These are phyloP conservation scores for Phaseolus coccineus DNA, from an alignment of 331 rosid genomes.

Conservation along the genomic window DNA sequence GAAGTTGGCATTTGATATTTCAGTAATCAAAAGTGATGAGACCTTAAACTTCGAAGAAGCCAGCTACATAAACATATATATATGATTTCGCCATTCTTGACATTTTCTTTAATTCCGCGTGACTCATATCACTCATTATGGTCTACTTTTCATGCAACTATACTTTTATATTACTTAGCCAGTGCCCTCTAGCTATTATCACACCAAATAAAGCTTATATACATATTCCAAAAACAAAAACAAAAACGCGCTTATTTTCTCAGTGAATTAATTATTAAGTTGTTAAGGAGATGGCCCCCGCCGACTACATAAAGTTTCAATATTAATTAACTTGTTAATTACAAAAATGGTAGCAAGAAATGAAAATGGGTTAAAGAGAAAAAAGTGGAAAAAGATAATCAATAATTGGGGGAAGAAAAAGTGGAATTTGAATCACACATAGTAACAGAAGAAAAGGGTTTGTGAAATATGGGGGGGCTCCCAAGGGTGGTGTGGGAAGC, in stretches of 20 bases:
- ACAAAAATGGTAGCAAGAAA: constrained; percentile 45
- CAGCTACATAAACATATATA: constrained; percentile 21
- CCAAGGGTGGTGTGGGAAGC: constrained; percentile 63
- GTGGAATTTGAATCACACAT: constrained; percentile 37
- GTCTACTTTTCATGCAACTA: constrained; percentile 41
- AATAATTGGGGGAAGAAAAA: constrained; percentile 14
- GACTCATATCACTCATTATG: constrained; percentile 46
- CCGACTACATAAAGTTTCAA: constrained; percentile 52
- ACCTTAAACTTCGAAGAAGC: constrained; percentile 48
- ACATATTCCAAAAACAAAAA: background rate
- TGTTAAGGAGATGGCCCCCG: constrained; percentile 40
- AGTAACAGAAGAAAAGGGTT: constrained; percentile 51
- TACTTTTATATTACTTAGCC: constrained; percentile 42
- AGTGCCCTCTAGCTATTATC: background rate
- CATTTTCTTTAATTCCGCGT: constrained; percentile 66
- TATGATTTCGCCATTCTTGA: constrained; percentile 48
- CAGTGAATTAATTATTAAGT: background rate
- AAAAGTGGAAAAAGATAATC: background rate
- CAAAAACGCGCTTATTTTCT: constrained; percentile 44
- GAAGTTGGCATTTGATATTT: constrained; percentile 53
- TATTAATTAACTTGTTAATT: constrained; percentile 28
- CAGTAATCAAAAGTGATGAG: constrained; percentile 22
- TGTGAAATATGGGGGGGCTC: constrained; percentile 38
- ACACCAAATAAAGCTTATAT: constrained; percentile 35
- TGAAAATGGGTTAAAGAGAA: background rate